Evolutionary conservation across 2,329 filamentous ascomycete species (phyloP).

Genomic region (Sclerotinia spermophila): DNA sequence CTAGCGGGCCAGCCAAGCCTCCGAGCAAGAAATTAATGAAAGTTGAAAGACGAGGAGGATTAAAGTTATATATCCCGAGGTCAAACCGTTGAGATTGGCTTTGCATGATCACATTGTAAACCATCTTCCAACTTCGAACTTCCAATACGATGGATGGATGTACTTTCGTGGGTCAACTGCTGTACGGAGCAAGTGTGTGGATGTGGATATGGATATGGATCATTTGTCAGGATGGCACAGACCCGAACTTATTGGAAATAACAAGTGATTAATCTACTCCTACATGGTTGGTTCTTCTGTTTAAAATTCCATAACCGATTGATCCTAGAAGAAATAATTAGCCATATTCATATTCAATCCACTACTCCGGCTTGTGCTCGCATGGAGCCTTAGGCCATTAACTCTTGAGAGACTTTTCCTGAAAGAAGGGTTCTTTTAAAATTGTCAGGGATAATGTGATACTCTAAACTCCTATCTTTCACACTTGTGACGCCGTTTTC

Average conservation of each 20-base stretch:
- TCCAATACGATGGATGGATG: background rate
- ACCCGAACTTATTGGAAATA: conserved; percentile 2
- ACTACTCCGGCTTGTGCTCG: background rate
- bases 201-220: too few species aligned
- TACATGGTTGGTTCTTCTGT: background rate
- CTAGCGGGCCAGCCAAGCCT: background rate
- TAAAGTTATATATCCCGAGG: background rate
- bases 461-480: background rate
- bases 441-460: background rate
- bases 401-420: background rate
- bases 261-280: background rate
- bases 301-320: background rate
- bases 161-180: background rate
- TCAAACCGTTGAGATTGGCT: conserved; percentile 1
- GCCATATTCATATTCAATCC: background rate
- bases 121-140: background rate
- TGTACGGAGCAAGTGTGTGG: background rate
- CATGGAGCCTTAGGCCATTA: background rate
- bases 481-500: background rate
- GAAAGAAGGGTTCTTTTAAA: background rate
- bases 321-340: background rate
- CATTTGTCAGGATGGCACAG: conserved; percentile 6
- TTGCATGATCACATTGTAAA: background rate
- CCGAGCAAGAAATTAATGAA: background rate
- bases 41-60: background rate